These are phyloP conservation scores for Amanita fuliginea DNA, from an alignment of 768 basidiomycete species.

Conservation along the genomic window DNA sequence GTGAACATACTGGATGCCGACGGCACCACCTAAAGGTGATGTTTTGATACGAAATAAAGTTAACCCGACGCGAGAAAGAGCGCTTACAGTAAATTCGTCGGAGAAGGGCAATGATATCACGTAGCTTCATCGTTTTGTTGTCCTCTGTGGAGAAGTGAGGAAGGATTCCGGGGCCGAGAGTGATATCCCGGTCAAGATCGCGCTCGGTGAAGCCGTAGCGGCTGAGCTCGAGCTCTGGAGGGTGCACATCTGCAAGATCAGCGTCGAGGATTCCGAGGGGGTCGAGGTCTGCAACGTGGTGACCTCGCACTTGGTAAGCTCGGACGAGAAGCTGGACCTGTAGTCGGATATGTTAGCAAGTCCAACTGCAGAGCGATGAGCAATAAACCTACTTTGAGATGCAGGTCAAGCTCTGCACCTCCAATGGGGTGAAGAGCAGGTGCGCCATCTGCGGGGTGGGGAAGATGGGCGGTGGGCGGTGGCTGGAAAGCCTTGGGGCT, in stretches of 20 bases:
- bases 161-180: constrained; percentile 90
- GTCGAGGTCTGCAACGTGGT: constrained; percentile 92
- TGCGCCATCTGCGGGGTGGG: constrained; percentile 67
- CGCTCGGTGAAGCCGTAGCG: constrained; percentile 93
- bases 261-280: constrained; percentile 89
- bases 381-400: constrained; percentile 64
- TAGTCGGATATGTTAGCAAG: not conserved
- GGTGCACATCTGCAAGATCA: constrained; percentile 68
- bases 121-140: constrained; percentile 74
- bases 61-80: constrained; percentile 9
- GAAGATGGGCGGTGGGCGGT: constrained; percentile 57
- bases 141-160: constrained; percentile 90
- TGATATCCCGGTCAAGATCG: constrained; percentile 90
- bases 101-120: constrained; percentile 85
- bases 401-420: constrained; percentile 79
- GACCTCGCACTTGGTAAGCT: constrained; percentile 98
- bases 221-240: constrained; percentile 87
- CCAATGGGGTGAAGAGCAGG: constrained; percentile 61
- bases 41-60: constrained; percentile 4
- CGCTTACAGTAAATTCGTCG: constrained; percentile 87
- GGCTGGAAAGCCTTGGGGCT: constrained; percentile 77
- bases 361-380: not conserved
- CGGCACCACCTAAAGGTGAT: constrained; percentile 46
- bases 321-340: constrained; percentile 96
- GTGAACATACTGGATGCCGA: constrained; percentile 89